Evolutionary conservation across 2,329 filamentous ascomycete genomes (phyloP).

Genomic region (Dothistroma pini): DNA sequence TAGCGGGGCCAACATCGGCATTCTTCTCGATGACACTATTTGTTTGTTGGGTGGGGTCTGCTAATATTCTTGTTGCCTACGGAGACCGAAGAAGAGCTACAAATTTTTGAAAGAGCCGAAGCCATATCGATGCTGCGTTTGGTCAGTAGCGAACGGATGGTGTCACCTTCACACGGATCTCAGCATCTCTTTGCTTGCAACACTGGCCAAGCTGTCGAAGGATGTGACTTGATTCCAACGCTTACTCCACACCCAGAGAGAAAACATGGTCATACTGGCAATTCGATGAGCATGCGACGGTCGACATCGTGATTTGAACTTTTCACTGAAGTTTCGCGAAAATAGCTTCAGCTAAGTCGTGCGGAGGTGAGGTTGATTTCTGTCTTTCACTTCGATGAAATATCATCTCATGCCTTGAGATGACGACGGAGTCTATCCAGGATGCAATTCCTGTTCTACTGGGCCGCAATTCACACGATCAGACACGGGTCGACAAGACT

Average conservation of each 20-base stretch:
- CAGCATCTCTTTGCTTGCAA: background rate
- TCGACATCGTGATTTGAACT: background rate
- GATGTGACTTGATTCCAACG: background rate
- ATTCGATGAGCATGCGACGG: background rate
- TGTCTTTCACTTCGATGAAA: background rate
- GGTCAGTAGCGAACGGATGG: background rate
- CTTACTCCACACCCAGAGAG: background rate
- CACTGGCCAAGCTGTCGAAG: background rate
- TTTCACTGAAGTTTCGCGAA: background rate
- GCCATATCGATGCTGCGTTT: background rate
- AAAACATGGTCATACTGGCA: background rate
- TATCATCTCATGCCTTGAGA: background rate
- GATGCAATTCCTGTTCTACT: background rate
- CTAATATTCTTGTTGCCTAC: background rate
- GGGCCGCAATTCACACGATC: background rate
- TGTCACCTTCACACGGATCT: background rate
- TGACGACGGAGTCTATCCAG: background rate
- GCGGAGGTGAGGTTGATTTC: background rate
- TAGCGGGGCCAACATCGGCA: background rate
- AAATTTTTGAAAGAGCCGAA: background rate
- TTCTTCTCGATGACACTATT: background rate
- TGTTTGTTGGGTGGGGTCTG: background rate
- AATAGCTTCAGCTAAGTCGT: background rate
- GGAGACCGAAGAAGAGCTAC: background rate
- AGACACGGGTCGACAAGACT: background rate